Evolutionary conservation across 495 filamentous ascomycete species (phyloP), one percentile per base, ranked within the genome.

Genomic region (Parathielavia hyrcaniae): DNA sequence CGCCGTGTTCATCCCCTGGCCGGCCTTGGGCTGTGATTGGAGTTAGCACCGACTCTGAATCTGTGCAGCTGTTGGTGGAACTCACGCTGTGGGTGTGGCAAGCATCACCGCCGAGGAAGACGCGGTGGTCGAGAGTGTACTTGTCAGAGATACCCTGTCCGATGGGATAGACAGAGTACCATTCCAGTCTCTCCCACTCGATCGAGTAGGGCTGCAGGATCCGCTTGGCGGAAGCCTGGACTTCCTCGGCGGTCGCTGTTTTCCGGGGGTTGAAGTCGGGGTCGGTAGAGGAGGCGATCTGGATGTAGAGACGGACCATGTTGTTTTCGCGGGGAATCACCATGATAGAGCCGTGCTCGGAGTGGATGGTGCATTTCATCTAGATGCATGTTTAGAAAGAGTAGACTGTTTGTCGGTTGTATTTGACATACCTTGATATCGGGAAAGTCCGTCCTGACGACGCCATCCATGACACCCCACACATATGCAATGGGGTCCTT

Each of bases 311-410:
- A 10, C 87, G 81, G 9, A 87, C 87, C 82, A 90, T 83, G 63
- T 83, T 83, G 39, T 84, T 72, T 68, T 90, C 87, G 48, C 87
- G 81, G 6, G 87, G 87, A 57, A 90, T 89, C 53, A 87, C 85
- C 71, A 90, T 82, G 57, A 89, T 84, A 14, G 87, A 88, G 20
- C 87, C 87, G 41, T 80, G 69, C 64, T 80, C 74, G 17, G 84
- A 84, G 56, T 86, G 81, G 54, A 90, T 83, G 1, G 86, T 95
- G 72, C 90, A 95, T 81, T 96, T 96, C 79, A 91, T 92, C 90
- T 91, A 59, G 41, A 1, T 2, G 4, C 1, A 19, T 32, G 46
- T 73, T n/a, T 36, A 71, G 64, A 50, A 22, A 14, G 16, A 10
- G 69, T 71, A 12, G 10, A 32, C 22, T 17, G 1, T 59, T 34